Evolutionary conservation across 2,329 filamentous ascomycete species (phyloP).

Genomic region (Fusarium anthophilum): DNA sequence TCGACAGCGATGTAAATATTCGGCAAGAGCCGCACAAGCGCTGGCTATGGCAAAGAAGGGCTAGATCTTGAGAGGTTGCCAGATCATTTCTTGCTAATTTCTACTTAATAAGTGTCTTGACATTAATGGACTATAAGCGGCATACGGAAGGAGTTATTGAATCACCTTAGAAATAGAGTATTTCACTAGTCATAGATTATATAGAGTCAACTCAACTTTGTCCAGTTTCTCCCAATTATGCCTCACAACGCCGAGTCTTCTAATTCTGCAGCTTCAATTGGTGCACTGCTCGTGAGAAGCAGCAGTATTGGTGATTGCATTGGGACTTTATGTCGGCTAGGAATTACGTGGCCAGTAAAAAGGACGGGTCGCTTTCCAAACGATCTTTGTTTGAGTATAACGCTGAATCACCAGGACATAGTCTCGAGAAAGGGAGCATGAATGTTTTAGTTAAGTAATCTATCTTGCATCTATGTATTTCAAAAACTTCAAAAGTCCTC

Average conservation of each 20-base stretch:
- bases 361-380: no score
- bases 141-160: background rate
- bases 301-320: no score
- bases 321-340: no score
- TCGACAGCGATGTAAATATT: slow-evolving; percentile 36
- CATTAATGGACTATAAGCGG: background rate
- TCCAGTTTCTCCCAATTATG: background rate
- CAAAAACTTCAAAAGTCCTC: slow-evolving; percentile 32
- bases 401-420: no score
- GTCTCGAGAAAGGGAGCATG: fast-evolving
- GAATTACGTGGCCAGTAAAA: no score
- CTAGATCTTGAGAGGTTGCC: fast-evolving
- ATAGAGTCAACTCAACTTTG: background rate
- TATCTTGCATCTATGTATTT: no score
- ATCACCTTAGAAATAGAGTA: background rate
- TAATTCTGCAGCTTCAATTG: background rate
- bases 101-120: background rate
- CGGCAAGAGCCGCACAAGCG: slow-evolving; percentile 31
- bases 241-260: fast-evolving
- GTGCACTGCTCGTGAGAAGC: background rate
- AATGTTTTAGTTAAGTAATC: fast-evolving
- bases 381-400: no score
- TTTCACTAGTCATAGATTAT: background rate
- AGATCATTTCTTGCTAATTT: background rate
- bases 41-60: slow-evolving; percentile 9